A percentile compares a stretch with the other conserved stretches of the same genome.
These are phyloP conservation scores for Casuarina glauca DNA, from an alignment of 306 rosid species.

Conservation along the genomic window DNA sequence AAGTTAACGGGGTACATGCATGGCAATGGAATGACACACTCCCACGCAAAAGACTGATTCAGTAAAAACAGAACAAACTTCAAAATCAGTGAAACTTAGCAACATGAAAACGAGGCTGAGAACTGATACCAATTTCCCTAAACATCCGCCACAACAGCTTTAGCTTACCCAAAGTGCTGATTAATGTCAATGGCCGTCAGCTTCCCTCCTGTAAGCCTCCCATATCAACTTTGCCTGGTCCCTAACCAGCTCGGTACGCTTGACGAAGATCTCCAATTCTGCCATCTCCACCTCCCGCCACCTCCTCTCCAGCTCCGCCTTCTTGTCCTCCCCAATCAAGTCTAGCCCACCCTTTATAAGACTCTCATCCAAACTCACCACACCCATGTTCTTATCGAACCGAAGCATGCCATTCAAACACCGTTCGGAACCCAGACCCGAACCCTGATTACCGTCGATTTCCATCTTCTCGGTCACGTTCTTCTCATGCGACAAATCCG, in stretches of 20 bases:
- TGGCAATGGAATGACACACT: neutral
- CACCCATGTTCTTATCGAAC: slow-evolving; percentile 22
- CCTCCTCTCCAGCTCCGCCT: slow-evolving; percentile 44
- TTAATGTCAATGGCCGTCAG: slow-evolving; percentile 15
- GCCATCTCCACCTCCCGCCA: slow-evolving; percentile 52
- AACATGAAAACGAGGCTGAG: neutral
- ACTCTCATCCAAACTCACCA: slow-evolving; percentile 31
- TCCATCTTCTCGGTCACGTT: slow-evolving; percentile 27
- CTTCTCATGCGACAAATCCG: slow-evolving; percentile 4
- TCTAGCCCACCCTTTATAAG: slow-evolving; percentile 39
- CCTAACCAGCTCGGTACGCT: slow-evolving; percentile 31
- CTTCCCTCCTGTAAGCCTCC: slow-evolving; percentile 42
- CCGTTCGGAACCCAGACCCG: neutral
- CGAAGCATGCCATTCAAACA: slow-evolving; percentile 30
- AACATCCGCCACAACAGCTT: neutral
- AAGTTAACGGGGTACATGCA: neutral
- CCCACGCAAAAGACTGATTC: neutral
- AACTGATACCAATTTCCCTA: slow-evolving; percentile 3
- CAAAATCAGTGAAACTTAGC: neutral
- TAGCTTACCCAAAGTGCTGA: neutral
- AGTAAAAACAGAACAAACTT: neutral
- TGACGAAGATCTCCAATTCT: slow-evolving; percentile 47
- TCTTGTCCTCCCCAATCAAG: slow-evolving; percentile 37
- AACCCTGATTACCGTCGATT: neutral
- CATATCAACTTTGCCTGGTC: slow-evolving; percentile 41